Evolutionary conservation across 768 basidiomycete genomes (phyloP).

Genomic region (Trametes punicea): DNA sequence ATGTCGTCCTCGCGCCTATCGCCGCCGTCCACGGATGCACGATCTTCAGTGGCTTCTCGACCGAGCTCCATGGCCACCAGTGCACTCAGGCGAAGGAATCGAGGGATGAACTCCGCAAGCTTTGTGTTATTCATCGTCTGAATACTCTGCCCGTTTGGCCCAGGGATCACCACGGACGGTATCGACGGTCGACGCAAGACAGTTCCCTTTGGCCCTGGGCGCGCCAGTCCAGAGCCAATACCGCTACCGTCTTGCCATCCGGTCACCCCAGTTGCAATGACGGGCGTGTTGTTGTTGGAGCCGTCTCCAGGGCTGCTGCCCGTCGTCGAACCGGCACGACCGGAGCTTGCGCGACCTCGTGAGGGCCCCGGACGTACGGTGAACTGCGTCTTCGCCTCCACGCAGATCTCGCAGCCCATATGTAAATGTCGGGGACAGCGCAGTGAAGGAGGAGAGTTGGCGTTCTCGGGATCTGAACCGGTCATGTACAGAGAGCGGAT

Average conservation of each 20-base stretch:
- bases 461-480: conserved; percentile 59
- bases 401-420: conserved; percentile 72
- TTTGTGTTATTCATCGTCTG: conserved; percentile 59
- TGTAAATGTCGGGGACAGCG: conserved; percentile 74
- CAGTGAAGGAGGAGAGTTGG: conserved; percentile 58
- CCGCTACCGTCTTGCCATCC: conserved; percentile 78
- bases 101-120: conserved; percentile 59
- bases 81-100: conserved; percentile 76
- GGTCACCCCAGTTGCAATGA: conserved; percentile 49
- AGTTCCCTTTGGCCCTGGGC: conserved; percentile 53
- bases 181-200: conserved; percentile 49
- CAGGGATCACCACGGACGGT: conserved; percentile 4
- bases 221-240: conserved; percentile 65
- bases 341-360: conserved; percentile 11
- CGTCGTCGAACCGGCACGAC: conserved; percentile 22
- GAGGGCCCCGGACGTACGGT: conserved; percentile 5
- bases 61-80: conserved; percentile 76
- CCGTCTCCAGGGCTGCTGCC: conserved; percentile 27
- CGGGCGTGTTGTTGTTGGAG: neutral
- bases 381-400: conserved; percentile 47
- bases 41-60: conserved; percentile 48
- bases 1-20: conserved; percentile 28
- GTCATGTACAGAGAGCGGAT: conserved; percentile 51
- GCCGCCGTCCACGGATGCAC: conserved; percentile 42
- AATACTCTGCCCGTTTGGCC: conserved; percentile 22